Percentiles rank a stretch among this genome's conserved stretches.
Conservation (phyloP, 371 early-diverging fungal genomes). For the Mortierella sp. region DNA sequence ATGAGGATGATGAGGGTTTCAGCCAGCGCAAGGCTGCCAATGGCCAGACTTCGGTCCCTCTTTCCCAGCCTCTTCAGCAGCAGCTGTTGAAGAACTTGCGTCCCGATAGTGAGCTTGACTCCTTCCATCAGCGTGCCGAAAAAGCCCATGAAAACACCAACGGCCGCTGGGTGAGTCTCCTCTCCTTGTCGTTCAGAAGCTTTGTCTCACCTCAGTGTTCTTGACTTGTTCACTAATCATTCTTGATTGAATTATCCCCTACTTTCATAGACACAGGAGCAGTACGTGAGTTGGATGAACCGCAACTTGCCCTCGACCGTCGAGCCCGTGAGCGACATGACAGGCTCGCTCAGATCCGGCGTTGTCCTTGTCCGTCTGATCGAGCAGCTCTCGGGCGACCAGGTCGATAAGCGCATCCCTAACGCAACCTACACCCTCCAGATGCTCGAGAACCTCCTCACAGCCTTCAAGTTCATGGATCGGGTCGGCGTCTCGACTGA, state of each 20-base stretch:
- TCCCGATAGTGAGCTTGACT: slow-evolving; percentile 53
- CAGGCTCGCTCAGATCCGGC: slow-evolving; percentile 65
- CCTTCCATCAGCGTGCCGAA: slow-evolving; percentile 17
- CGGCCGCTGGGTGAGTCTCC: slow-evolving; percentile 29
- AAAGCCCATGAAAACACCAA: neutral
- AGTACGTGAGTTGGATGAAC: slow-evolving; percentile 74
- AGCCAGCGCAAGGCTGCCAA: slow-evolving; percentile 4
- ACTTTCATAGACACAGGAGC: slow-evolving; percentile 55
- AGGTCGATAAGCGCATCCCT: slow-evolving; percentile 57
- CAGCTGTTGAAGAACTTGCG: slow-evolving; percentile 32
- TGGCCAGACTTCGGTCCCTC: neutral
- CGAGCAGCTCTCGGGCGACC: slow-evolving; percentile 66
- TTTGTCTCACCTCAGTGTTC: neutral
- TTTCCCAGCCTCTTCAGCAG: neutral
- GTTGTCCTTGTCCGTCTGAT: slow-evolving; percentile 67
- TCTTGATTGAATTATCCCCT: neutral
- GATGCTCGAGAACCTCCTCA: slow-evolving; percentile 68
- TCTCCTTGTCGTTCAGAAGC: neutral
- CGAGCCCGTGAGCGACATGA: slow-evolving; percentile 61
- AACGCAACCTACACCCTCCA: slow-evolving; percentile 57
- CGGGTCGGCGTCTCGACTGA: slow-evolving; percentile 66
- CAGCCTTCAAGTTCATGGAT: slow-evolving; percentile 73
- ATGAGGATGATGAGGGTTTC: slow-evolving; percentile 55
- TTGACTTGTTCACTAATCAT: neutral
- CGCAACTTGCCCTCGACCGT: slow-evolving; percentile 57